Base-by-base conservation (phyloP, 805 yeast genomes). In the Sugiyamaella chiloensis region DNA sequence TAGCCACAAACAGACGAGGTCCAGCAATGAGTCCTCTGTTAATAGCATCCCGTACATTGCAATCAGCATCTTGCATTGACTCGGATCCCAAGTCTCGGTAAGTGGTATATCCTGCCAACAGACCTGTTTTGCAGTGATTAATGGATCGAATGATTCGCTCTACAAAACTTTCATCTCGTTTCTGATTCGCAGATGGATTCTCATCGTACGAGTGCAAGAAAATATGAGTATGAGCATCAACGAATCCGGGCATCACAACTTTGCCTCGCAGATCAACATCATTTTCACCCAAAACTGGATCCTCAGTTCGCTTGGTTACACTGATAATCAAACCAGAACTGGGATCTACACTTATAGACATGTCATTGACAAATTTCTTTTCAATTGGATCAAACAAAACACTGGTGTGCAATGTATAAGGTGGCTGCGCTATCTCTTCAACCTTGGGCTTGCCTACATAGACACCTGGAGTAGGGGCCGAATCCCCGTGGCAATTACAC, bases 221-320 rank as follows among this genome's bases (percentile, higher is more conserved):
- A 9, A 39, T 39, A 8, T 39, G 42, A 21, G 42, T 39, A 21
- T 39, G 42, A 23, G 42, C 42, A 9, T 39, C 42, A 3, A 93
- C 90, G 61, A 93, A 93, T 36, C 99, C 99, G 1, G 99, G 98
- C 67, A 99, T 80, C 34, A 91, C 80, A 57, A 93, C 83, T 46
- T 90, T 79, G 31, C 98, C 99, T 54, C 81, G 74, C 55, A 93
- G 75, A 9, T 39, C 42, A 19, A 17, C 12, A 19, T 39, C 42
- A 21, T 34, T 3, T 34, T 34, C 37, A 21, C 37, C 37, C 3
- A 34, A 4, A 19, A 34, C 37, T 4, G 42, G 42, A 3, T 39
- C 42, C 23, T 16, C 42, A 11, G 27, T 39, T 6, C 42, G 27
- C 30, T 39, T 24, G 16, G 9, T 29, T 7, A 39, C 42, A 17